Evolutionary conservation across 169 alveolate species (phyloP).

Genomic region (Plasmodium gonderi): DNA sequence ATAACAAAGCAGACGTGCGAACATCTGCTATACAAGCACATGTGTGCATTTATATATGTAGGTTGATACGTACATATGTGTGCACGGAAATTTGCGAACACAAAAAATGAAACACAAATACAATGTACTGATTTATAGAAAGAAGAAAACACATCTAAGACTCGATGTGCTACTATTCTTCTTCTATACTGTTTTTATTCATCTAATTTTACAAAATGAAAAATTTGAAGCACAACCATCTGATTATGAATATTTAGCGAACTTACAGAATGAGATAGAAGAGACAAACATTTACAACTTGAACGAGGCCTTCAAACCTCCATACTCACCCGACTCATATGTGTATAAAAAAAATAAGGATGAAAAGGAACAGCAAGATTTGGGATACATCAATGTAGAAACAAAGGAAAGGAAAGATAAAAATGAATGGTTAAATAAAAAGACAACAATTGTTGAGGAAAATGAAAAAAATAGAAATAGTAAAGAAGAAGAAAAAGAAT

Average conservation of each 20-base stretch:
- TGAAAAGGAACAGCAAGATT: background rate
- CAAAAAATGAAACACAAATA: conserved; percentile 58
- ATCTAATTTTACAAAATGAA: conserved; percentile 38
- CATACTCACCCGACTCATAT: background rate
- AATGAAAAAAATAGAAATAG: background rate
- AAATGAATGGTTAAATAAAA: background rate
- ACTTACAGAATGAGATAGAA: background rate
- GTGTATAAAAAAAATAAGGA: background rate
- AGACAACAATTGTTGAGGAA: background rate
- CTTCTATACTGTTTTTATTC: conserved; percentile 27
- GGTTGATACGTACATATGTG: background rate
- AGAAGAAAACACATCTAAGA: conserved; percentile 33
- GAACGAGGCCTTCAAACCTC: background rate
- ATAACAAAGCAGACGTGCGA: background rate
- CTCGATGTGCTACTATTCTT: conserved; percentile 64
- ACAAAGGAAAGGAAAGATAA: background rate
- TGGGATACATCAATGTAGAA: background rate
- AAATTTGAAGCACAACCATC: conserved; percentile 54
- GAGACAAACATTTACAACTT: background rate
- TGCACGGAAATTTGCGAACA: background rate
- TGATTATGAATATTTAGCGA: conserved; percentile 59
- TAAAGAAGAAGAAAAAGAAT: background rate
- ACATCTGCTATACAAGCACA: background rate
- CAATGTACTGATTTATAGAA: conserved; percentile 24
- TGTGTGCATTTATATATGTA: background rate